phyloP scores from a whole-genome alignment of 2,329 filamentous ascomycete species.

The Botrytis squamosa region DNA sequence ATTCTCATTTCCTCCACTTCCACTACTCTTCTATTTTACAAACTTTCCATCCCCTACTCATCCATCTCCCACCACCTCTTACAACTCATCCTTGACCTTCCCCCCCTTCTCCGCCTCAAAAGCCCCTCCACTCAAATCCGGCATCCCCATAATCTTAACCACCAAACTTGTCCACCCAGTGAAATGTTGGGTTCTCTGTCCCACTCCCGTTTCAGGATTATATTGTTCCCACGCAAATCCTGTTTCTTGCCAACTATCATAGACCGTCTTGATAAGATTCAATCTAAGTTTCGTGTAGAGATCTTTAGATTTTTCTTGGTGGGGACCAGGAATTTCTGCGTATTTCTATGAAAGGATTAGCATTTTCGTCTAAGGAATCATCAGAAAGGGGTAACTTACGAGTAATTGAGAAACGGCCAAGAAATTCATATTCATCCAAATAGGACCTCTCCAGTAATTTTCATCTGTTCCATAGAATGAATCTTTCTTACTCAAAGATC shows the following conservation, averaged over 20 bases:
- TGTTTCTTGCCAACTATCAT: constrained; percentile 81
- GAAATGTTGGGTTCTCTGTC: constrained; percentile 97
- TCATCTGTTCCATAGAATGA: constrained; percentile 84
- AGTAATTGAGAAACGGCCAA: constrained; percentile 75
- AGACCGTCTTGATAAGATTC: constrained; percentile 88
- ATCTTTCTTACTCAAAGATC: constrained; percentile 82
- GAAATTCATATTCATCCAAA: constrained; percentile 98
- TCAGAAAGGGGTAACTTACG: constrained; percentile 52
- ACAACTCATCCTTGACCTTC: neutral
- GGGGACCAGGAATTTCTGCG: constrained; percentile 59
- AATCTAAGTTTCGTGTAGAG: constrained; percentile 75
- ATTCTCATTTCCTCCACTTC: neutral
- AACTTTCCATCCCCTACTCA: rapidly evolving
- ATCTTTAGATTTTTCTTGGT: constrained; percentile 64
- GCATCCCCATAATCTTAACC: constrained; percentile 96
- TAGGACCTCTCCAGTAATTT: constrained; percentile 94
- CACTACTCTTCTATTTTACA: neutral
- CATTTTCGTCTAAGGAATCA: neutral
- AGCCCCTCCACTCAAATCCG: constrained; percentile 50
- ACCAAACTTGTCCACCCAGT: constrained; percentile 99
- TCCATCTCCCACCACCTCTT: neutral
- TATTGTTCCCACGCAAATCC: constrained; percentile 99
- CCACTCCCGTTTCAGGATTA: constrained; percentile 84
- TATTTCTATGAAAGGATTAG: constrained; percentile 50
- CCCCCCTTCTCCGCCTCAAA: constrained; percentile 19